These are phyloP conservation scores for Geotrichum bryndzae DNA, from an alignment of 1,139 yeast genomes.

Conservation along the genomic window DNA sequence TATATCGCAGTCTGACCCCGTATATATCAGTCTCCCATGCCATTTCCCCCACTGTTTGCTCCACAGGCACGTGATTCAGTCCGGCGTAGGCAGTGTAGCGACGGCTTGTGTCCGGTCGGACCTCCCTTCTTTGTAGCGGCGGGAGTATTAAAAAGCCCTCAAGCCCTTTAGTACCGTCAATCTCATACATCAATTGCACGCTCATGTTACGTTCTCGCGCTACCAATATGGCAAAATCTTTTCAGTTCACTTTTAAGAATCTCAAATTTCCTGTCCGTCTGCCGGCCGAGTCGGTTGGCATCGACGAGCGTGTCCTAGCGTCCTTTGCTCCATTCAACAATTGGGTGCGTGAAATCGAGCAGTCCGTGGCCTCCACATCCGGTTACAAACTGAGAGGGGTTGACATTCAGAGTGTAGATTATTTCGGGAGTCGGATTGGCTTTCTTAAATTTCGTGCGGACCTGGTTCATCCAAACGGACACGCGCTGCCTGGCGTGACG, in stretches of 20 bases:
- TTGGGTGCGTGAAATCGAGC: constrained; percentile 20
- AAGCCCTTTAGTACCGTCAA: neutral
- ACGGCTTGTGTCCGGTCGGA: neutral
- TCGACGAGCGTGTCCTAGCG: neutral
- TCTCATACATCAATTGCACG: neutral
- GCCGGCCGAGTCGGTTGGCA: neutral
- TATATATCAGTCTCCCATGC: neutral
- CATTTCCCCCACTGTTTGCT: neutral
- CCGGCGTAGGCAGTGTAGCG: neutral
- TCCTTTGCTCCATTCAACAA: constrained; percentile 21
- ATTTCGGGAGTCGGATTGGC: constrained; percentile 23
- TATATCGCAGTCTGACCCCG: neutral
- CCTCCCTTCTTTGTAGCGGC: neutral
- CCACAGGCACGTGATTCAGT: neutral
- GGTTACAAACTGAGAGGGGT: constrained; percentile 16
- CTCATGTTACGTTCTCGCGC: neutral
- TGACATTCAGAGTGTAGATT: constrained; percentile 25
- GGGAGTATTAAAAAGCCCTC: neutral
- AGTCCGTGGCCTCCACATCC: neutral
- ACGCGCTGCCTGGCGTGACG: constrained; percentile 26
- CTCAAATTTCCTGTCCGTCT: neutral
- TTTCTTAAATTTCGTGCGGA: constrained; percentile 26
- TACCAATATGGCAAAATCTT: neutral
- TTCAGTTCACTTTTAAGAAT: neutral
- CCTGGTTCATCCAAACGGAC: constrained; percentile 22